Percentiles rank a stretch among this genome's conserved stretches.
phyloP scores from a whole-genome alignment of 768 basidiomycete species.

The Termitomyces sp. region DNA sequence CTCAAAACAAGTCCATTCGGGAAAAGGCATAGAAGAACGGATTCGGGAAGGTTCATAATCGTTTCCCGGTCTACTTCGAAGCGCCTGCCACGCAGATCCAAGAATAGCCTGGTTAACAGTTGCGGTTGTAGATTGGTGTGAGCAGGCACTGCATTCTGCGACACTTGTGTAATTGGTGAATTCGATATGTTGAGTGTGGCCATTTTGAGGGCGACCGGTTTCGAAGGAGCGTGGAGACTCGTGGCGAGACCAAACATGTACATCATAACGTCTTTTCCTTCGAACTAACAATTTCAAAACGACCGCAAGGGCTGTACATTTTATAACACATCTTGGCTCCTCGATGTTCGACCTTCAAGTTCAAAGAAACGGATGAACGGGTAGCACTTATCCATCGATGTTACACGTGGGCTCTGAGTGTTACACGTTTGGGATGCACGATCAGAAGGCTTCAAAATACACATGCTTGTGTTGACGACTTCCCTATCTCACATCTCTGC shows the following conservation, averaged over 20 bases:
- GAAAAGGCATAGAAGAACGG: constrained; percentile 91
- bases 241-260: constrained; percentile 12
- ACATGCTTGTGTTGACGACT: no score
- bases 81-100: constrained; percentile 87
- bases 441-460: background rate
- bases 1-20: constrained; percentile 95
- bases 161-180: constrained; percentile 55
- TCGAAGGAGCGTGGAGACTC: constrained; percentile 5
- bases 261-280: constrained; percentile 9
- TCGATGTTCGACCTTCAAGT: no score
- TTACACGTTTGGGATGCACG: background rate
- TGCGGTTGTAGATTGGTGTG: constrained; percentile 78
- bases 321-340: background rate
- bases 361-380: background rate
- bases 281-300: background rate
- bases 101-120: constrained; percentile 79
- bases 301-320: background rate
- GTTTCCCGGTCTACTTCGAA: constrained; percentile 97
- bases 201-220: constrained; percentile 21
- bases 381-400: no score
- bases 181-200: constrained; percentile 36
- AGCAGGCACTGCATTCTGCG: constrained; percentile 56
- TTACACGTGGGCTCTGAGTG: background rate
- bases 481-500: background rate
- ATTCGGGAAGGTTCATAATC: constrained; percentile 98